Percentiles rank a stretch among this genome's conserved stretches.
These are phyloP conservation scores for Pyricularia pennisetigena DNA, from an alignment of 2,329 filamentous ascomycete genomes.

Conservation along the genomic window DNA sequence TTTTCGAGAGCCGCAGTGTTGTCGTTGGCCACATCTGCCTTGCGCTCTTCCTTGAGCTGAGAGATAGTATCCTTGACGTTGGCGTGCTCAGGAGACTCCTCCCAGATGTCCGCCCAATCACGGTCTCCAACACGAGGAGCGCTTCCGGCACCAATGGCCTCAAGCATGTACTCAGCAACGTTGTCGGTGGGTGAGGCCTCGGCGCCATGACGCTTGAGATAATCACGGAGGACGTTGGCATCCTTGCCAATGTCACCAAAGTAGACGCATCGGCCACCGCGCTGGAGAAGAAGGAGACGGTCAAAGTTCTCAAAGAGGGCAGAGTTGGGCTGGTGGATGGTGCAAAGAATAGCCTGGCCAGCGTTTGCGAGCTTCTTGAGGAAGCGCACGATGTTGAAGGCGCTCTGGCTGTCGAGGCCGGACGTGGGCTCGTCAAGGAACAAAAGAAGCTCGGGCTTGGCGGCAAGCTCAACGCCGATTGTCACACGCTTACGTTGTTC, in stretches of 20 bases:
- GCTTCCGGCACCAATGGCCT: slow-evolving; percentile 70
- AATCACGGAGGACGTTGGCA: slow-evolving; percentile 57
- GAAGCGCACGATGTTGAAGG: slow-evolving; percentile 71
- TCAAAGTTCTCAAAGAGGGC: slow-evolving; percentile 85
- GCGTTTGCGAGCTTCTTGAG: slow-evolving; percentile 67
- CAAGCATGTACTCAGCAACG: slow-evolving; percentile 73
- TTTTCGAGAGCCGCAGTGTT: slow-evolving; percentile 39
- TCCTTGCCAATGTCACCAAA: slow-evolving; percentile 77
- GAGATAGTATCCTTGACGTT: slow-evolving; percentile 56
- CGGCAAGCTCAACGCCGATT: slow-evolving; percentile 82
- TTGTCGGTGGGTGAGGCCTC: slow-evolving; percentile 45
- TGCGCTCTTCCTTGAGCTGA: slow-evolving; percentile 53
- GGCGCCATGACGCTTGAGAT: slow-evolving; percentile 50
- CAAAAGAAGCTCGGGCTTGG: slow-evolving; percentile 66
- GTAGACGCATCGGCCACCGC: slow-evolving; percentile 74
- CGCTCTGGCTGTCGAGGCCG: slow-evolving; percentile 61
- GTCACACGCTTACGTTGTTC: slow-evolving; percentile 69
- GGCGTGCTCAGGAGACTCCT: slow-evolving; percentile 59
- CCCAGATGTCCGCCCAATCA: slow-evolving; percentile 78
- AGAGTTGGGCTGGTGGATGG: slow-evolving; percentile 83
- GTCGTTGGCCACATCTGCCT: slow-evolving; percentile 30
- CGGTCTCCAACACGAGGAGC: slow-evolving; percentile 60
- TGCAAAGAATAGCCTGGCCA: slow-evolving; percentile 82
- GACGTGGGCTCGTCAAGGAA: slow-evolving; percentile 75
- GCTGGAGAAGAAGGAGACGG: slow-evolving; percentile 66